phyloP scores from a whole-genome alignment of 148 eudicot genomes.

The Fallopia convolvulus region DNA sequence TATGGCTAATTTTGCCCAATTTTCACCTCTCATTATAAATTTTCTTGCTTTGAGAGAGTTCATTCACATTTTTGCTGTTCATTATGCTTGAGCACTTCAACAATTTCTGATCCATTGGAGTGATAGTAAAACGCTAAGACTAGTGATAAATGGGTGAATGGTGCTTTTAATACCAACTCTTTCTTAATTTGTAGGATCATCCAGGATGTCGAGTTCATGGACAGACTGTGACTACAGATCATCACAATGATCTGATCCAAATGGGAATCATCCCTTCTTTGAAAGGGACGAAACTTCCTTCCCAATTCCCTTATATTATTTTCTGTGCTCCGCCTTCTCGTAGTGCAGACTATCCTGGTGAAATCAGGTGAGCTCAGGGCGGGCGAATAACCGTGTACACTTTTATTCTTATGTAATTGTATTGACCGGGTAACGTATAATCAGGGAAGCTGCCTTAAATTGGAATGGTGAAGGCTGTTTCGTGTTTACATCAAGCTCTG shows the following conservation, averaged over 20 bases:
- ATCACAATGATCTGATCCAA: constrained; percentile 64
- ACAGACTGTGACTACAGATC: constrained; percentile 55
- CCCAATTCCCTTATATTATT: constrained; percentile 58
- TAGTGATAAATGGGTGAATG: too few species aligned
- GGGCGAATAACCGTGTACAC: background rate
- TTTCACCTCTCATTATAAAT: background rate
- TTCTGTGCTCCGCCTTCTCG: constrained; percentile 86
- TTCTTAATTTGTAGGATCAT: constrained; percentile 37
- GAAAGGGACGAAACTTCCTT: constrained; percentile 31
- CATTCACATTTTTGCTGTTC: background rate
- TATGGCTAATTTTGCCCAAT: background rate
- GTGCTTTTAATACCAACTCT: background rate
- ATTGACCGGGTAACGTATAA: constrained; percentile 11
- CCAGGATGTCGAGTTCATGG: constrained; percentile 59
- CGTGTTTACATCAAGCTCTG: constrained; percentile 86
- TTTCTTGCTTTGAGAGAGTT: background rate
- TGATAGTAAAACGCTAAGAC: too few species aligned
- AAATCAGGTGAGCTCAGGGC: constrained; percentile 36
- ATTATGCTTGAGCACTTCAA: background rate
- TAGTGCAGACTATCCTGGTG: constrained; percentile 58
- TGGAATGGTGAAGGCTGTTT: constrained; percentile 83
- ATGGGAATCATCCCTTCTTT: constrained; percentile 54
- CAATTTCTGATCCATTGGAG: background rate
- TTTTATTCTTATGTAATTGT: background rate
- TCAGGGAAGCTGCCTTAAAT: constrained; percentile 56